These are phyloP conservation scores for Sclerotinia trifoliorum DNA, from an alignment of 2,329 filamentous ascomycete genomes.

Conservation along the genomic window DNA sequence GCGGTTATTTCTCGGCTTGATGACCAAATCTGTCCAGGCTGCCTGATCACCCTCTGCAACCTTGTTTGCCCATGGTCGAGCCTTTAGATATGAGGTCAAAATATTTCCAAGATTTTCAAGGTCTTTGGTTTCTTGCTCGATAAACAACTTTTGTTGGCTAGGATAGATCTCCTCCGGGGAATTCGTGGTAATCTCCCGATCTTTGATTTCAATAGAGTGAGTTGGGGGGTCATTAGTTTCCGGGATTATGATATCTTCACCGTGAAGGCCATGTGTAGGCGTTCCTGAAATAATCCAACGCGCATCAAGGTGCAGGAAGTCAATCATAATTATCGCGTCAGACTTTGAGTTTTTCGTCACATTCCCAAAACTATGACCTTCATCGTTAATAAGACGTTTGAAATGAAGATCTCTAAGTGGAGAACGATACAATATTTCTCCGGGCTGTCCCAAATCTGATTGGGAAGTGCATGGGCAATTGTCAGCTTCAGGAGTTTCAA, in stretches of 20 bases:
- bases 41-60: conserved; percentile 51
- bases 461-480: conserved; percentile 29
- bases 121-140: conserved; percentile 58
- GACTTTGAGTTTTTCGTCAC: conserved; percentile 56
- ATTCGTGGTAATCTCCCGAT: background rate
- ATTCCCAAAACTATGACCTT: conserved; percentile 82
- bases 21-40: conserved; percentile 72
- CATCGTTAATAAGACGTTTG: conserved; percentile 86
- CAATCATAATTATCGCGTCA: conserved; percentile 51
- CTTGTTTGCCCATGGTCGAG: conserved; percentile 75
- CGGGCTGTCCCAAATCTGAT: conserved; percentile 37
- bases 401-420: conserved; percentile 73
- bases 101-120: conserved; percentile 65
- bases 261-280: conserved; percentile 78
- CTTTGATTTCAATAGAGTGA: too few species aligned
- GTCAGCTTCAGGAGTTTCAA: too few species aligned
- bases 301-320: conserved; percentile 62
- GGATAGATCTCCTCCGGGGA: background rate
- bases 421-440: conserved; percentile 48
- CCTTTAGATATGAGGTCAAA: conserved; percentile 68
- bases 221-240: conserved; percentile 9
- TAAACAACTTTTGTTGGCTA: background rate
- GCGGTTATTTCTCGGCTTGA: conserved; percentile 53
- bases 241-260: conserved; percentile 53
- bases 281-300: conserved; percentile 92